Conservation (phyloP, 495 filamentous ascomycete genomes). For the Astrocystis sublimbata region DNA sequence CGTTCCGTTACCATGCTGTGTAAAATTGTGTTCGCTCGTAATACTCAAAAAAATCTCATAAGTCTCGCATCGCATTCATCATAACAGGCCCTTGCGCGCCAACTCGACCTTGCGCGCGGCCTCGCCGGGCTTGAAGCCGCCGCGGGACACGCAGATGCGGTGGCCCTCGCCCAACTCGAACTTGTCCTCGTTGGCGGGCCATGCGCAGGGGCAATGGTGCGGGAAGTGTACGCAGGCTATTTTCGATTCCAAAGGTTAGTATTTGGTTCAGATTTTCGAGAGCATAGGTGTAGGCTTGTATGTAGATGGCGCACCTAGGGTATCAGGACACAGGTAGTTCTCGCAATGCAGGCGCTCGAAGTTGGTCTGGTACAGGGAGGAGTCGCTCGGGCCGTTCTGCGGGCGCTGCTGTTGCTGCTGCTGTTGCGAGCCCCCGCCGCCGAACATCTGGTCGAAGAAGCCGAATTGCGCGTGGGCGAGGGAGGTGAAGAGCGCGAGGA, state of each 20-base stretch:
- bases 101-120: conserved; percentile 77
- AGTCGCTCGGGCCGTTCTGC: conserved; percentile 79
- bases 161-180: conserved; percentile 82
- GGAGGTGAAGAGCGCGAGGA: conserved; percentile 32
- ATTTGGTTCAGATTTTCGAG: no score
- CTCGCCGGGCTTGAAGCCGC: conserved; percentile 75
- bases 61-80: no score
- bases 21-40: no score
- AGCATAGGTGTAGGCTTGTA: no score
- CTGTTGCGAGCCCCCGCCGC: conserved; percentile 46
- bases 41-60: no score
- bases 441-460: conserved; percentile 82
- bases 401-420: conserved; percentile 48
- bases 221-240: conserved; percentile 92
- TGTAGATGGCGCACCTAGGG: conserved; percentile 60
- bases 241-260: no score
- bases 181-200: conserved; percentile 80
- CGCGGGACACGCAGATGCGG: conserved; percentile 76
- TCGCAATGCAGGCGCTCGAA: conserved; percentile 73
- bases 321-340: conserved; percentile 90
- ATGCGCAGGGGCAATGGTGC: conserved; percentile 90
- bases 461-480: conserved; percentile 66
- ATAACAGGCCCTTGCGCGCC: conserved; percentile 80
- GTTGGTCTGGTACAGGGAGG: conserved; percentile 69
- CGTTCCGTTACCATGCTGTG: no score